These are phyloP conservation scores for Yamadazyma dendronema DNA, from an alignment of 1,139 yeast genomes.

Conservation along the genomic window DNA sequence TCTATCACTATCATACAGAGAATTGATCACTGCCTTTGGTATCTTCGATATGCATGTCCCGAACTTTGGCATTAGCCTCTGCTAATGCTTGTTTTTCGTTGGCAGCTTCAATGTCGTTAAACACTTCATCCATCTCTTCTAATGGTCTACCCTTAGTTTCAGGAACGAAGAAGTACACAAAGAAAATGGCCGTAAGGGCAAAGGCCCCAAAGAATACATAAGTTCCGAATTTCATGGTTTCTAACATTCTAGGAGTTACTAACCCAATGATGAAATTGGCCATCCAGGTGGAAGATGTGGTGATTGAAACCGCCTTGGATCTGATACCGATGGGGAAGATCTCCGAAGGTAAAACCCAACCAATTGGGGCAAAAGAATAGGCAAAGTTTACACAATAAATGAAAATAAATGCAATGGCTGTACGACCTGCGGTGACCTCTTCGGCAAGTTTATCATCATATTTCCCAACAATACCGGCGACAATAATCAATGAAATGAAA, in stretches of 20 bases:
- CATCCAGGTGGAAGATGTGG: conserved; percentile 39
- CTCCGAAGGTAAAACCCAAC: conserved; percentile 52
- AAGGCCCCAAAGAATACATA: conserved; percentile 29
- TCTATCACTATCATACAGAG: background rate
- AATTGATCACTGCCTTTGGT: background rate
- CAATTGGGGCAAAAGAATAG: conserved; percentile 33
- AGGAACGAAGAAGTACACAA: conserved; percentile 23
- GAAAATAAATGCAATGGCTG: conserved; percentile 40
- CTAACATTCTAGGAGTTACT: conserved; percentile 25
- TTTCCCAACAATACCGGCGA: conserved; percentile 59
- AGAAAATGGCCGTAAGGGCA: conserved; percentile 22
- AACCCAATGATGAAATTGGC: conserved; percentile 33
- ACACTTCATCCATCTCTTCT: conserved; percentile 29
- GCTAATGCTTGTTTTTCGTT: conserved; percentile 13
- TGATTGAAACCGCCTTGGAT: conserved; percentile 27
- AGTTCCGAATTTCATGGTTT: conserved; percentile 21
- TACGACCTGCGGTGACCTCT: conserved; percentile 33
- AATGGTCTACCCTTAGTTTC: conserved; percentile 29
- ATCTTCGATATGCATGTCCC: conserved; percentile 1
- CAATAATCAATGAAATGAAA: conserved; percentile 22
- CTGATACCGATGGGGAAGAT: conserved; percentile 21
- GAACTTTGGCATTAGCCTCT: conserved; percentile 2
- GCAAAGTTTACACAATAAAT: conserved; percentile 29
- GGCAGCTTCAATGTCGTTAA: conserved; percentile 18
- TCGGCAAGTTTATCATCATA: conserved; percentile 14